Percentiles rank a stretch among this genome's conserved stretches.
phyloP scores from a whole-genome alignment of 495 filamentous ascomycete genomes.

The Xylaria scruposa region DNA sequence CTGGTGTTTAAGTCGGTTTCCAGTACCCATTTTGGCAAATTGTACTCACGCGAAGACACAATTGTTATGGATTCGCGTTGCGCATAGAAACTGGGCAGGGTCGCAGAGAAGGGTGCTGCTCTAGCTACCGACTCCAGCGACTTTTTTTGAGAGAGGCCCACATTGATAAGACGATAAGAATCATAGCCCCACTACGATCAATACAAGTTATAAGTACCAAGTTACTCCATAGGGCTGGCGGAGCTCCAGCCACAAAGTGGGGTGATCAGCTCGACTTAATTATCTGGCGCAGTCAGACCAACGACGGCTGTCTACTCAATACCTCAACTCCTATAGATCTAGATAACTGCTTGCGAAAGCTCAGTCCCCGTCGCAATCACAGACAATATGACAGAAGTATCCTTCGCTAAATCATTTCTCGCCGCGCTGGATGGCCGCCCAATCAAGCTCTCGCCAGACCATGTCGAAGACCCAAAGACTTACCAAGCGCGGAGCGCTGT shows the following conservation, averaged over 20 bases:
- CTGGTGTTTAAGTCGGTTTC: constrained; percentile 95
- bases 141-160: constrained; percentile 28
- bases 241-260: constrained; percentile 41
- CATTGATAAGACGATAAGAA: constrained; percentile 40
- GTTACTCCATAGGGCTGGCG: not conserved
- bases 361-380: not conserved
- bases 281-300: not conserved
- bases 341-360: constrained; percentile 28
- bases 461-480: constrained; percentile 81
- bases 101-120: constrained; percentile 3
- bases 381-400: constrained; percentile 77
- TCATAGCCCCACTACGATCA: not conserved
- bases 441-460: constrained; percentile 77
- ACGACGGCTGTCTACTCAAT: not conserved
- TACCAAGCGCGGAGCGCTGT: constrained; percentile 75
- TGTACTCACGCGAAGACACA: not conserved
- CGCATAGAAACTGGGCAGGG: not conserved
- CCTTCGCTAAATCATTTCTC: constrained; percentile 85
- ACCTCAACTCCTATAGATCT: constrained; percentile 9
- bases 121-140: constrained; percentile 9
- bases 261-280: constrained; percentile 21
- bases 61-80: not conserved
- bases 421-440: constrained; percentile 76
- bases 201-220: not conserved
- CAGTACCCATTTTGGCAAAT: constrained; percentile 74